These are phyloP conservation scores for Stachybotrys elegans DNA, from an alignment of 2,329 filamentous ascomycete genomes.

Conservation along the genomic window DNA sequence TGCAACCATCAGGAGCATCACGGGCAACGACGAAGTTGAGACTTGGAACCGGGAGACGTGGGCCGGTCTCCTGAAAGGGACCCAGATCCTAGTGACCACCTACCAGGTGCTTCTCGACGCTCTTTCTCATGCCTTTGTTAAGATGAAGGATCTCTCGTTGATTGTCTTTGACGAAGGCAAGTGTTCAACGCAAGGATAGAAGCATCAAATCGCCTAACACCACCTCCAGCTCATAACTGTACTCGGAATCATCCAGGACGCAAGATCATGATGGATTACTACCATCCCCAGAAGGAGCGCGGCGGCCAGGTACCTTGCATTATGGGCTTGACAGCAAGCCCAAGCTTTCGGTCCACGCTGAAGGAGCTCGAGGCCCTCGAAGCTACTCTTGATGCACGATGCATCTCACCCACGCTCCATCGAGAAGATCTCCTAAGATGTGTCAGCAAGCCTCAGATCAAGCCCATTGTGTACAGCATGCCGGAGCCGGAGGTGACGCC, in stretches of 20 bases:
- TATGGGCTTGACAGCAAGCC: conserved; percentile 77
- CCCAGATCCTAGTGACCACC: conserved; percentile 73
- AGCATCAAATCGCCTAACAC: conserved; percentile 8
- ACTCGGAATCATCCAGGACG: conserved; percentile 58
- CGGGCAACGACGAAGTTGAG: conserved; percentile 64
- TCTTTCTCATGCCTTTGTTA: conserved; percentile 68
- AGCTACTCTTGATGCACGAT: conserved; percentile 62
- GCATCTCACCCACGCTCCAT: conserved; percentile 63
- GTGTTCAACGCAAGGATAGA: conserved; percentile 5
- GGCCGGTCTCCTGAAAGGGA: conserved; percentile 58
- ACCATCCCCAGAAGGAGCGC: conserved; percentile 43
- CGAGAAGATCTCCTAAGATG: conserved; percentile 64
- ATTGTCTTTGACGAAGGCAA: conserved; percentile 80
- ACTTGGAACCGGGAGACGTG: conserved; percentile 67
- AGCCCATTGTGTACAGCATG: conserved; percentile 24
- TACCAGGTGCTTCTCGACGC: conserved; percentile 71
- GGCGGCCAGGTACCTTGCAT: conserved; percentile 54
- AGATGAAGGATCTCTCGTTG: conserved; percentile 57
- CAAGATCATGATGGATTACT: conserved; percentile 69
- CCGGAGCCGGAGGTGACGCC: background rate
- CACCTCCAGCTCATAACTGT: conserved; percentile 65
- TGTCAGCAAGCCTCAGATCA: conserved; percentile 61
- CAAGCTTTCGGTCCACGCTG: conserved; percentile 56
- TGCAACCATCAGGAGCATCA: conserved; percentile 57
- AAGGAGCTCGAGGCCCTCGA: conserved; percentile 60